Conservation (phyloP, 2,329 filamentous ascomycete species). For the Alternaria sp. region DNA sequence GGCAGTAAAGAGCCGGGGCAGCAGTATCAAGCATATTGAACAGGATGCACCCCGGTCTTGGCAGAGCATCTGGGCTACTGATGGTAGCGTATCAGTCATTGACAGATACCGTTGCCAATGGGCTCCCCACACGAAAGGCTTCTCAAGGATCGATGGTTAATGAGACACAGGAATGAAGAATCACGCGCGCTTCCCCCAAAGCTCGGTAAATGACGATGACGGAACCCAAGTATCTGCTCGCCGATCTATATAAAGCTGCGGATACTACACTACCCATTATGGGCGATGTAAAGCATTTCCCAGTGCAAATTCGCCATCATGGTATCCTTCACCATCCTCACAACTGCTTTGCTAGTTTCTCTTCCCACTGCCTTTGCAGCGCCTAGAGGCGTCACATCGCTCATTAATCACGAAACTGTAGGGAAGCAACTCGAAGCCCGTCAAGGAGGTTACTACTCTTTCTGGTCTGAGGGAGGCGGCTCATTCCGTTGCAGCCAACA, state of each 20-base stretch:
- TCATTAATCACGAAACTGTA: slow-evolving; percentile 15
- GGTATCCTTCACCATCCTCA: slow-evolving; percentile 7
- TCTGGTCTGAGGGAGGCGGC: slow-evolving; percentile 62
- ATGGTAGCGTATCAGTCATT: background rate
- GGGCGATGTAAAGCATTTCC: background rate
- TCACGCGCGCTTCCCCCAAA: background rate
- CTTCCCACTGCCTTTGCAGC: background rate
- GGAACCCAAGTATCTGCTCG: background rate
- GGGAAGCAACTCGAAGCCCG: slow-evolving; percentile 18
- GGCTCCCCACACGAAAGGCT: background rate
- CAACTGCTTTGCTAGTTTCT: slow-evolving; percentile 1
- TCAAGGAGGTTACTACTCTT: slow-evolving; percentile 60
- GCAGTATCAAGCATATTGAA: slow-evolving; percentile 7
- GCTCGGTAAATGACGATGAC: background rate
- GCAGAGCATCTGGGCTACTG: background rate
- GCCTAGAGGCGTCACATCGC: slow-evolving; percentile 5
- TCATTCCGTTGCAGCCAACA: slow-evolving; percentile 32
- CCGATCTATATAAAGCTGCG: background rate
- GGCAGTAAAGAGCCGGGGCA: slow-evolving; percentile 2
- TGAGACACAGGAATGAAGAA: background rate
- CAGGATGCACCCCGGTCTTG: slow-evolving; percentile 5
- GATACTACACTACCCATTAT: background rate
- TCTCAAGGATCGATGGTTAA: slow-evolving; percentile 2
- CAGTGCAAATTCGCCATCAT: background rate
- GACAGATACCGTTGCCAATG: background rate